Conservation (phyloP, 2,329 filamentous ascomycete species). For the Zasmidium citrigriseum region DNA sequence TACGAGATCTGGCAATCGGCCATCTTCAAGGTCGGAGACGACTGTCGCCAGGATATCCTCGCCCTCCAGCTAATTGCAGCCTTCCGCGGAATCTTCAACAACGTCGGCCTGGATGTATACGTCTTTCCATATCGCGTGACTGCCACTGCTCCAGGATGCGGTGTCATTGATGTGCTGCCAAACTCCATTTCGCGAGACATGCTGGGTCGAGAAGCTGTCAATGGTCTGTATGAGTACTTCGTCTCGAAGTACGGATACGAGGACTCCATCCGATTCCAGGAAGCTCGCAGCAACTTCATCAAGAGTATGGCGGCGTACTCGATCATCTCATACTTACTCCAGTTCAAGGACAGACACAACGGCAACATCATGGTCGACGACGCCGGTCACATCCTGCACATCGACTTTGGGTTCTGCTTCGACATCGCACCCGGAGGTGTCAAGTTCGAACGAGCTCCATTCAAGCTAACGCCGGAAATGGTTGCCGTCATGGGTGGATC, state of each 20-base stretch:
- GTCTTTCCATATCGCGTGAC: constrained; percentile 97
- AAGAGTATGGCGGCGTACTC: constrained; percentile 99
- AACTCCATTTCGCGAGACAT: constrained; percentile 99
- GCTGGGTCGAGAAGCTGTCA: constrained; percentile 96
- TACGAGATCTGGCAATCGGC: constrained; percentile 98
- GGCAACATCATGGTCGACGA: constrained; percentile 99
- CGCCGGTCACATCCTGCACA: constrained; percentile 94
- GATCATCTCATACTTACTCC: constrained; percentile 91
- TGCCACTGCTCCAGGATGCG: constrained; percentile 93
- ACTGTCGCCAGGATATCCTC: constrained; percentile 95
- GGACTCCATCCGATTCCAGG: constrained; percentile 91
- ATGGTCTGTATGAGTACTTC: constrained; percentile 98
- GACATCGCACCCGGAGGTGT: constrained; percentile 97
- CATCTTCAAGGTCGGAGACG: constrained; percentile 99
- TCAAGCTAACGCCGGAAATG: constrained; percentile 98
- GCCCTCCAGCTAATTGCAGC: constrained; percentile 97
- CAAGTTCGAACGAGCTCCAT: constrained; percentile 95
- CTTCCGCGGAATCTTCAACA: constrained; percentile 95
- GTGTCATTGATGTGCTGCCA: constrained; percentile 95
- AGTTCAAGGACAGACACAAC: constrained; percentile 99
- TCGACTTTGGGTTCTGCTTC: constrained; percentile 99
- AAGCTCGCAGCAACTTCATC: constrained; percentile 94
- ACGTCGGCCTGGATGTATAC: constrained; percentile 90
- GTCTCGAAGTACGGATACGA: constrained; percentile 96
- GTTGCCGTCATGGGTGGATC: constrained; percentile 94